These are phyloP conservation scores for Clonostachys solani DNA, from an alignment of 2,329 filamentous ascomycete species.

Conservation along the genomic window DNA sequence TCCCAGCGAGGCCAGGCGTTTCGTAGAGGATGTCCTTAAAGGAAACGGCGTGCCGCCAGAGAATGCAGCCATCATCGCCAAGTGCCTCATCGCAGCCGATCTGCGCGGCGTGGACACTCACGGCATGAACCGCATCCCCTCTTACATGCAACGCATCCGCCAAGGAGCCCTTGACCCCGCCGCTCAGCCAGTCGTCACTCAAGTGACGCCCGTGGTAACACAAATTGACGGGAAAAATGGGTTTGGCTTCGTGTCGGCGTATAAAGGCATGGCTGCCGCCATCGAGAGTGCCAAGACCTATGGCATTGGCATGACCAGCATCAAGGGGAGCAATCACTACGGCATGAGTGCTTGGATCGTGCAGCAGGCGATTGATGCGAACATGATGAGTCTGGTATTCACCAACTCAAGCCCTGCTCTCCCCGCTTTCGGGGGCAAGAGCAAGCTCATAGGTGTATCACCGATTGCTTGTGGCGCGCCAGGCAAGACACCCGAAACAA, in stretches of 20 bases:
- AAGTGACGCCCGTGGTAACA: slow-evolving; percentile 67
- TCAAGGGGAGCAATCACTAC: slow-evolving; percentile 78
- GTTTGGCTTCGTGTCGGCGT: slow-evolving; percentile 71
- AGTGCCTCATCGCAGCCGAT: slow-evolving; percentile 68
- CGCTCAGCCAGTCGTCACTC: slow-evolving; percentile 52
- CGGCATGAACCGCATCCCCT: slow-evolving; percentile 71
- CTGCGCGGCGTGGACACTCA: slow-evolving; percentile 78
- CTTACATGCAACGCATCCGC: slow-evolving; percentile 70
- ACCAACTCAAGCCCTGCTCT: slow-evolving; percentile 70
- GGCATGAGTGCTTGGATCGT: slow-evolving; percentile 82
- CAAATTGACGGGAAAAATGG: slow-evolving; percentile 65
- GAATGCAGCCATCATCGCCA: slow-evolving; percentile 60
- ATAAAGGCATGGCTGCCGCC: slow-evolving; percentile 61
- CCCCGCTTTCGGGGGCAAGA: slow-evolving; percentile 65
- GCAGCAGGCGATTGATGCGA: slow-evolving; percentile 68
- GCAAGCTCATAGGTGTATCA: slow-evolving; percentile 68
- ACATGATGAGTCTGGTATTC: slow-evolving; percentile 67
- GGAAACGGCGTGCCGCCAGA: slow-evolving; percentile 55
- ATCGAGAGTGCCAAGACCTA: slow-evolving; percentile 59
- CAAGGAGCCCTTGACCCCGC: slow-evolving; percentile 61
- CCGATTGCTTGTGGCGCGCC: slow-evolving; percentile 76
- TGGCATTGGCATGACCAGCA: slow-evolving; percentile 72
- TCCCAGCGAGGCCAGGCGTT: slow-evolving; percentile 33
- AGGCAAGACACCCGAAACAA: slow-evolving; percentile 41
- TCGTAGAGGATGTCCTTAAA: slow-evolving; percentile 49